Base-by-base conservation (phyloP, 352 stramenopile genomes). In the Globisporangium okanoganense region DNA sequence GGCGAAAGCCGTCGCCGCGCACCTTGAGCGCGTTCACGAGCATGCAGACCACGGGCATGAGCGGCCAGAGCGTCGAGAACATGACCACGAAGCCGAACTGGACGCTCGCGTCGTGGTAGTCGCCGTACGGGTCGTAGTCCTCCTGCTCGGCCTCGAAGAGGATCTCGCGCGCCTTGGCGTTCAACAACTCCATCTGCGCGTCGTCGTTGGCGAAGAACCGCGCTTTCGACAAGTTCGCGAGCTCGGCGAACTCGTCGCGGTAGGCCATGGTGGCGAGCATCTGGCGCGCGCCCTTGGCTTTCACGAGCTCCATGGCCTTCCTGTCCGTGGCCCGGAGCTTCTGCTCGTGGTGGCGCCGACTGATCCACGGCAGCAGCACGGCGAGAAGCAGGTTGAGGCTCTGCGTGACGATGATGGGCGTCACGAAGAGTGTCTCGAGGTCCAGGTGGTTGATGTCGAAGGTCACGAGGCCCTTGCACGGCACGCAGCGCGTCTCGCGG, bases 41-140 rank as follows among this genome's bases (percentile, higher is more conserved):
- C 66, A 94, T 86, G 36, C 84, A 94, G 14, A 71, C 80, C 27
- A 79, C 70, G 29, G 84, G 84, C 84, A 94, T 94, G 16, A 81
- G 73, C 29, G 84, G 84, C 84, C 84, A 94, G 27, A 94, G 67
- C 73, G 87, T 94, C 27, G 82, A 92, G 56, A 94, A 94, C 84
- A 94, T 94, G 61, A 92, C 82, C 16, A 92, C 82, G 54, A 94
- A 94, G 44, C 84, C 84, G 62, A 89, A 94, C 65, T 94, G 84
- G 13, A 94, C 84, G 2, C 71, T 94, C 58, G 84, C 76, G 41
- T 88, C 73, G 53, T 94, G 84, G 51, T 92, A 94, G 55, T 94
- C 84, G 54, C 85, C 74, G 62, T 92, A 92, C 55, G 84, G 81
- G 40, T 94, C 84, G 67, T 92, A 94, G 57, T 88, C 78, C 31